These are phyloP conservation scores for Peterozyma xylosa DNA, from an alignment of 805 yeast species.

Conservation along the genomic window DNA sequence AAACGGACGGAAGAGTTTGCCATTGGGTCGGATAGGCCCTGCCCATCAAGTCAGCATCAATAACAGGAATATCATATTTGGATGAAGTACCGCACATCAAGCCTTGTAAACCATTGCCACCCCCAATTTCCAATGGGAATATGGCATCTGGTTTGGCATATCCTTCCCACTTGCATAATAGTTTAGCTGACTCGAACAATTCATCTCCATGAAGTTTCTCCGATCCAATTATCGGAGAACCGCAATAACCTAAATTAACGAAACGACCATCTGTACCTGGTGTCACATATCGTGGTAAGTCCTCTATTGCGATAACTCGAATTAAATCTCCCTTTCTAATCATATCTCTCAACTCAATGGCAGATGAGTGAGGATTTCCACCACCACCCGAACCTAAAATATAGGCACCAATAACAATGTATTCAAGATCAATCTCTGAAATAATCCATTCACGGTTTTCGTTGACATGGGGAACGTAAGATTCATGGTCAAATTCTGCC, in stretches of 20 bases:
- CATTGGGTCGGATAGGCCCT: slow-evolving; percentile 31
- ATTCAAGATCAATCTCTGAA: slow-evolving; percentile 31
- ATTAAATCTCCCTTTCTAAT: slow-evolving; percentile 25
- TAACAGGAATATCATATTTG: slow-evolving; percentile 19
- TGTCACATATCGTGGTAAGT: slow-evolving; percentile 14
- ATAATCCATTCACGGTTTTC: slow-evolving; percentile 28
- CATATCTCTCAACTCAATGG: slow-evolving; percentile 24
- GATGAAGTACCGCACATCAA: slow-evolving; percentile 17
- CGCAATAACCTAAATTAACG: slow-evolving; percentile 30
- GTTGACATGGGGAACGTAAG: slow-evolving; percentile 22
- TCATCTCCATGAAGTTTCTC: slow-evolving; percentile 34
- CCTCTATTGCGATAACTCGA: slow-evolving; percentile 24
- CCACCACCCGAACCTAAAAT: slow-evolving; percentile 44
- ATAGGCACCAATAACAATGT: slow-evolving; percentile 34
- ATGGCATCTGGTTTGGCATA: slow-evolving; percentile 21
- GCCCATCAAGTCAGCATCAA: slow-evolving; percentile 34
- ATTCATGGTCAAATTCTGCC: slow-evolving; percentile 14
- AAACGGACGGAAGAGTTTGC: slow-evolving; percentile 25
- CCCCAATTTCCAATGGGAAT: slow-evolving; percentile 35
- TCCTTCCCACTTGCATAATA: slow-evolving; percentile 20
- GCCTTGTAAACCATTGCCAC: slow-evolving; percentile 31
- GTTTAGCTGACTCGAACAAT: slow-evolving; percentile 21
- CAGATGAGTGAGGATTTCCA: slow-evolving; percentile 33
- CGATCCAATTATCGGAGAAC: slow-evolving; percentile 35
- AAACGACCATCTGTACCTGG: slow-evolving; percentile 20